Base-by-base conservation (phyloP, 805 yeast genomes). In the Ogataea pini region DNA sequence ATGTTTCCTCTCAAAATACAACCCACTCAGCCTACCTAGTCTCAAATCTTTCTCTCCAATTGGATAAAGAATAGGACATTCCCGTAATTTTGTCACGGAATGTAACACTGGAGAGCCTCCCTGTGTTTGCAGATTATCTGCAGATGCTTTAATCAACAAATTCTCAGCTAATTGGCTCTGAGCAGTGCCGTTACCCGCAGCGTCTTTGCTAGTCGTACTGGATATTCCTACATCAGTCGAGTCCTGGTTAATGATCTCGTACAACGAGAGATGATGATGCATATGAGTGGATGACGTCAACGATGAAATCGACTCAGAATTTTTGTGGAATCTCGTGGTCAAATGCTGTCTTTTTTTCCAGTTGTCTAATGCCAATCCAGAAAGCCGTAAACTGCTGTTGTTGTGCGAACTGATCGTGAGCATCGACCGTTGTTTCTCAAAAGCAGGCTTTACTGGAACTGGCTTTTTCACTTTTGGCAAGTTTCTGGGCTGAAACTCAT, bases 401-500 rank as follows among this genome's bases (percentile, higher is more conserved):
- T 44, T 42, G 19, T 42, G 36, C 10, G 59, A 55, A 19, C 50
- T 52, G 28, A 55, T 40, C 1, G 58, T 50, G 16, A 46, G 10
- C 7, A 47, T 44, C 3, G 57, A 54, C n/a, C 37, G 36, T 37
- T 46, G 54, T 28, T 52, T 54, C 17, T 49, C 56, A 10, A 40
- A 36, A 10, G 44, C 36, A 12, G 56, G 54, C 34, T 38, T 51
- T 13, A 20, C 37, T 49, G 43, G 36, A 1, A 49, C 22, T 3
- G 49, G 47, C 28, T 39, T 39, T 48, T 68, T 67, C 14, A 65
- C 54, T 38, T 66, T 69, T 4, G 73, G 72, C 34, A 76, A 56
- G 29, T 70, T 64, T 49, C 71, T 62, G 2, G 81, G 82, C 12
- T 73, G 69, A 50, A 81, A 78, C 51, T 81, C 85, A 77, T 82